These are phyloP conservation scores for Boletus vinaceobasis DNA, from an alignment of 768 basidiomycete species.

Conservation along the genomic window DNA sequence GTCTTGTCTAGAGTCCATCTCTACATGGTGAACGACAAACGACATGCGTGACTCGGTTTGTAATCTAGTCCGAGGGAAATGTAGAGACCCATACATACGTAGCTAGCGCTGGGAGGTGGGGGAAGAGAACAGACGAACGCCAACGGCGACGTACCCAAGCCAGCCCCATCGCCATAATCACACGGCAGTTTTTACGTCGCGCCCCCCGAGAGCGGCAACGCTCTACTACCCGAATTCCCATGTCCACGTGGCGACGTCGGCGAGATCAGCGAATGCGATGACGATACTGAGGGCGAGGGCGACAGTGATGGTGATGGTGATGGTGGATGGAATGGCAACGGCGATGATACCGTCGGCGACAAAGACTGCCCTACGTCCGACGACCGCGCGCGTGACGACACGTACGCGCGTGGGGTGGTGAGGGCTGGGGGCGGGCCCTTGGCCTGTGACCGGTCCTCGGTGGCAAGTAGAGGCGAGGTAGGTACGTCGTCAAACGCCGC, in stretches of 20 bases:
- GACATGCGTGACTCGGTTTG: no score
- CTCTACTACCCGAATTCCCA: background rate
- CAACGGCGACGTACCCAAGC: background rate
- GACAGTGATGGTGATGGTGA: background rate
- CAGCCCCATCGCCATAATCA: background rate
- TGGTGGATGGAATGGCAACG: conserved; percentile 9
- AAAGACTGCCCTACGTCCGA: background rate
- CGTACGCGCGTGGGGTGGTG: conserved; percentile 52
- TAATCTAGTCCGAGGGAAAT: no score
- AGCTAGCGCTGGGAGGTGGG: no score
- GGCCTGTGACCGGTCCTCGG: conserved; percentile 33
- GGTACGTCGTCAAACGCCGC: conserved; percentile 14
- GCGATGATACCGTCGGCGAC: conserved; percentile 26
- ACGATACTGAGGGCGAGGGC: background rate
- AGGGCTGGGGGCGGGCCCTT: conserved; percentile 5
- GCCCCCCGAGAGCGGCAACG: conserved; percentile 10
- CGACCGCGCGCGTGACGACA: conserved; percentile 50
- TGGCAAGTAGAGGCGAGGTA: conserved; percentile 8
- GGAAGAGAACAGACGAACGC: no score
- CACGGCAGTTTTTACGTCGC: background rate
- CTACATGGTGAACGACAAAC: no score
- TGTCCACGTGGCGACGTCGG: conserved; percentile 11
- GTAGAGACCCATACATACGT: no score
- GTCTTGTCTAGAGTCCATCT: no score
- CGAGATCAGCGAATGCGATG: conserved; percentile 1